phyloP scores from a whole-genome alignment of 2,329 filamentous ascomycete genomes.

The Alternaria sp. region DNA sequence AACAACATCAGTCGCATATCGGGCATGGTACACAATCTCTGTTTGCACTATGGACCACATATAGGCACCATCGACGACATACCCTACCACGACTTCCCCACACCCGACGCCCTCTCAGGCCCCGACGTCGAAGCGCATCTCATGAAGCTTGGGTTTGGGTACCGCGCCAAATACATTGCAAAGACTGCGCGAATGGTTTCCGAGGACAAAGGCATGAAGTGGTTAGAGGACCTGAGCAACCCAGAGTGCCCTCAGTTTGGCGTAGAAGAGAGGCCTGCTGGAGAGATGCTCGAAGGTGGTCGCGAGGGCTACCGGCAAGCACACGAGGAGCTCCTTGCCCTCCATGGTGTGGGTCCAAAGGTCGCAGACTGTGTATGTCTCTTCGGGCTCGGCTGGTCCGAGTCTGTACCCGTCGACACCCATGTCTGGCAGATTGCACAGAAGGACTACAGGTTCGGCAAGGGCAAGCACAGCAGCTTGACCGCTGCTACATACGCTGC shows the following conservation, averaged over 20 bases:
- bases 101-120: conserved; percentile 73
- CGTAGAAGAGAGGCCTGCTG: conserved; percentile 51
- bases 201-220: conserved; percentile 68
- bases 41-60: conserved; percentile 79
- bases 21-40: conserved; percentile 95
- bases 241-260: conserved; percentile 71
- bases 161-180: conserved; percentile 90
- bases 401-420: conserved; percentile 94
- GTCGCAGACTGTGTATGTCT: conserved; percentile 96
- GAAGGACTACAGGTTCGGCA: conserved; percentile 91
- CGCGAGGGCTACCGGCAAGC: conserved; percentile 76
- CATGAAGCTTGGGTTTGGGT: conserved; percentile 87
- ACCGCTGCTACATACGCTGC: conserved; percentile 89
- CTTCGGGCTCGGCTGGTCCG: conserved; percentile 95
- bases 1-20: conserved; percentile 97
- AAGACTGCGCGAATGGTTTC: conserved; percentile 80
- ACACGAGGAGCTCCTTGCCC: conserved; percentile 76
- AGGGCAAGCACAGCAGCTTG: conserved; percentile 80
- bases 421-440: conserved; percentile 99
- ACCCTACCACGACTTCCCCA: conserved; percentile 86
- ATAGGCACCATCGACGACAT: conserved; percentile 73
- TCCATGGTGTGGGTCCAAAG: conserved; percentile 93
- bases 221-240: conserved; percentile 81
- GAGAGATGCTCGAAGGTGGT: conserved; percentile 57
- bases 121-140: conserved; percentile 80